Evolutionary conservation across 129 eudicot species (phyloP).

Genomic region (Scalesia atractyloides): DNA sequence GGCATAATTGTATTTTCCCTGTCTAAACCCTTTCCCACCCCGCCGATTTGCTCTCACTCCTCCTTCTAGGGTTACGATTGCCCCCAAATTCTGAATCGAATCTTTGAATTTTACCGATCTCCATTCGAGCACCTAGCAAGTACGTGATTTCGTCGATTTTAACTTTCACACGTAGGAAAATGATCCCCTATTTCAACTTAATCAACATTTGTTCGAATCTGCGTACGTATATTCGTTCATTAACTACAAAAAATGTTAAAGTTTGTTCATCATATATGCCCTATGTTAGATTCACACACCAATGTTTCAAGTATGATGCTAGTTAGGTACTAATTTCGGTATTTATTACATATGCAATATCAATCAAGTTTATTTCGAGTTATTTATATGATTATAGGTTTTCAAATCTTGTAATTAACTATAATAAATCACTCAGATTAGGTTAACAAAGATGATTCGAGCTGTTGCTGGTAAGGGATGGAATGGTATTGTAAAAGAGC

Average conservation of each 20-base stretch:
- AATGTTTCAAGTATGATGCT: conserved; percentile 1
- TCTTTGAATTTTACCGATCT: neutral
- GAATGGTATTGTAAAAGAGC: conserved; percentile 14
- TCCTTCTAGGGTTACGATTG: conserved; percentile 16
- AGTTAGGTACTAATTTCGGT: neutral
- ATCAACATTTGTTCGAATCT: neutral
- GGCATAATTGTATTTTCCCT: neutral
- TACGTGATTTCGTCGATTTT: conserved; percentile 11
- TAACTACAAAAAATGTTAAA: neutral
- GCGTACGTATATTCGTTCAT: neutral
- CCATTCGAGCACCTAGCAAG: neutral
- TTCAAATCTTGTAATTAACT: neutral
- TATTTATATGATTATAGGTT: neutral
- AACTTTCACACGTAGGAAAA: neutral
- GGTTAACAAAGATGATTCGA: conserved; percentile 30
- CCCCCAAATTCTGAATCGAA: neutral
- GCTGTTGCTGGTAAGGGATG: conserved; percentile 24
- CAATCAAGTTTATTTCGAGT: neutral
- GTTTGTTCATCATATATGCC: neutral
- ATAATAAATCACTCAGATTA: neutral
- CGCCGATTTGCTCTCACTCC: neutral
- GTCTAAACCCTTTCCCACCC: conserved; percentile 5
- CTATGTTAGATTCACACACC: neutral
- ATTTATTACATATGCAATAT: neutral
- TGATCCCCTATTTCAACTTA: neutral